These are phyloP conservation scores for Cladosporium sp. DNA, from an alignment of 2,329 filamentous ascomycete species.

Conservation along the genomic window DNA sequence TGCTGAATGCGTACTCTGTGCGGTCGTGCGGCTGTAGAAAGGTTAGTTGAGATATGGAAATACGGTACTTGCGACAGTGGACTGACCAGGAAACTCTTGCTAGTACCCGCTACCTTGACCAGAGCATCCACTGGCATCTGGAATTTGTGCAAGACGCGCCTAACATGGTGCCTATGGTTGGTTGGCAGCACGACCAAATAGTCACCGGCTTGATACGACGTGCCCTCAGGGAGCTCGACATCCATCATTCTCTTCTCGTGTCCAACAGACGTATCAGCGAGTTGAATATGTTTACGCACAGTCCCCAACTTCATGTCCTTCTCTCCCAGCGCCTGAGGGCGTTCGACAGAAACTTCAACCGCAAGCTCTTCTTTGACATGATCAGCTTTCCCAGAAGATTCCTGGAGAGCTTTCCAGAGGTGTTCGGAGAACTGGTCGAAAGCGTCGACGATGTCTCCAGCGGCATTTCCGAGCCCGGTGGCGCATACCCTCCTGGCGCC, in stretches of 20 bases:
- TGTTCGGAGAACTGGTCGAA: constrained; percentile 35
- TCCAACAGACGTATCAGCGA: constrained; percentile 47
- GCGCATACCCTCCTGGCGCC: constrained; percentile 30
- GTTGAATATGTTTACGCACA: constrained; percentile 50
- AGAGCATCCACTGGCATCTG: constrained; percentile 61
- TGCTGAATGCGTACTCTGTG: constrained; percentile 16
- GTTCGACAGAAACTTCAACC: not conserved
- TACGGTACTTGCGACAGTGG: not conserved
- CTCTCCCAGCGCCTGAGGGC: constrained; percentile 8
- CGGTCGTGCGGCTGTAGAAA: constrained; percentile 36
- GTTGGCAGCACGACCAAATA: constrained; percentile 39
- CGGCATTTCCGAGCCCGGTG: constrained; percentile 34
- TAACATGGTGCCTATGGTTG: constrained; percentile 51
- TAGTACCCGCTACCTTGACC: constrained; percentile 15
- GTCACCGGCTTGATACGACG: constrained; percentile 61
- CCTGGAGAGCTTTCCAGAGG: constrained; percentile 2
- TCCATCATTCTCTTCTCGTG: constrained; percentile 54
- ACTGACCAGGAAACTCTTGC: constrained; percentile 15
- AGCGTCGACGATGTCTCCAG: constrained; percentile 36
- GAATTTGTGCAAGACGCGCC: constrained; percentile 60
- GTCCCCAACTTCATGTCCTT: constrained; percentile 36
- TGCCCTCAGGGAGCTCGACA: constrained; percentile 37
- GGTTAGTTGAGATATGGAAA: constrained; percentile 56
- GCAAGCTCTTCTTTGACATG: not conserved
- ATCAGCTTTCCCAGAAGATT: not conserved